phyloP scores from a whole-genome alignment of 1,139 yeast species.

The Suhomyces coccinellae region DNA sequence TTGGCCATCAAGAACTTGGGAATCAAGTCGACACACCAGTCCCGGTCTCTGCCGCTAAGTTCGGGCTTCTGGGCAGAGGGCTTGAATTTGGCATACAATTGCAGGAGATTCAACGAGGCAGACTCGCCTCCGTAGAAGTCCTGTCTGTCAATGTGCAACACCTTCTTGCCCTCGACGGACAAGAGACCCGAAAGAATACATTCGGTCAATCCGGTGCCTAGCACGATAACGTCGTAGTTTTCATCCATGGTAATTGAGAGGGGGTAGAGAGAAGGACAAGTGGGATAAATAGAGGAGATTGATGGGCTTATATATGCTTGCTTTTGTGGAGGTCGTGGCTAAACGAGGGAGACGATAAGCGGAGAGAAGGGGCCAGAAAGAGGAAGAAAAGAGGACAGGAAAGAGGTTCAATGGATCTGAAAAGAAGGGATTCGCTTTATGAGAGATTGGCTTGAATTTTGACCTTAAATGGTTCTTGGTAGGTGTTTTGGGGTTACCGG shows the following conservation, averaged over 20 bases:
- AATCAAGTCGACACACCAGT: slow-evolving; percentile 96
- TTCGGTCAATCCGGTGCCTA: slow-evolving; percentile 86
- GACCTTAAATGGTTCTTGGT: not conserved
- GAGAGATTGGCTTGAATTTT: not conserved
- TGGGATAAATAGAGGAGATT: not conserved
- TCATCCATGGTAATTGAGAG: slow-evolving; percentile 69
- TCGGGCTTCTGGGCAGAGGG: slow-evolving; percentile 70
- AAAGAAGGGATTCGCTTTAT: not conserved
- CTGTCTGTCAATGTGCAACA: slow-evolving; percentile 92
- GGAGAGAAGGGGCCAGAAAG: not conserved
- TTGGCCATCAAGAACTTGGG: slow-evolving; percentile 98
- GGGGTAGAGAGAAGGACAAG: not conserved
- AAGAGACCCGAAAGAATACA: slow-evolving; percentile 92
- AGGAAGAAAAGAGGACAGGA: not conserved
- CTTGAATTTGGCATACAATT: slow-evolving; percentile 69
- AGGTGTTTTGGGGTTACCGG: too few species aligned
- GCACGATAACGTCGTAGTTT: slow-evolving; percentile 87
- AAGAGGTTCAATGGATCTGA: not conserved
- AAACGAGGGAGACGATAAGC: slow-evolving; percentile 1
- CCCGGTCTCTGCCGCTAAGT: slow-evolving; percentile 85
- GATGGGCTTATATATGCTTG: slow-evolving; percentile 3
- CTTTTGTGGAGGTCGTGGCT: slow-evolving; percentile 7
- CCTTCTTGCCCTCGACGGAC: slow-evolving; percentile 96
- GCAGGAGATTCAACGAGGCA: slow-evolving; percentile 62
- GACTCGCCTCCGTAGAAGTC: slow-evolving; percentile 92